Percentiles rank a stretch among this genome's conserved stretches.
These are phyloP conservation scores for Parachlorella kessleri DNA, from an alignment of 139 green algal genomes.

Conservation along the genomic window DNA sequence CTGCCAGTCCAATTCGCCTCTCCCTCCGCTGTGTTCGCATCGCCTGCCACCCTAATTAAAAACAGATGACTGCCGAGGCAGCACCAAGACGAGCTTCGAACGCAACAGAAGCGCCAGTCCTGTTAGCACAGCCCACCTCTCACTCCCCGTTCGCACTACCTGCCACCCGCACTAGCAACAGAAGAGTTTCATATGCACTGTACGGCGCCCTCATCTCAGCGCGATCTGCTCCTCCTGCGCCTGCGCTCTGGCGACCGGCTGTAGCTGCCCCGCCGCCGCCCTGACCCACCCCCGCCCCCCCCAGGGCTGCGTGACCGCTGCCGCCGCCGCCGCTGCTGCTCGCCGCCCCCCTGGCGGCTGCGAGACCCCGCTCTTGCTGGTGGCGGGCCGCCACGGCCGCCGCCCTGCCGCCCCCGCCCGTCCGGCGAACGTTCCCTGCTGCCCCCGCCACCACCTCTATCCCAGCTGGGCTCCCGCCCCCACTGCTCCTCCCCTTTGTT, in stretches of 20 bases:
- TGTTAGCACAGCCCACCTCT: too few species aligned
- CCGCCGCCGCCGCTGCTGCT: neutral
- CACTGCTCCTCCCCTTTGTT: neutral
- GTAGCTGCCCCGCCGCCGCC: too few species aligned
- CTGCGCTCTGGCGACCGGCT: neutral
- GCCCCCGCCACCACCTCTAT: neutral
- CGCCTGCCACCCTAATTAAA: too few species aligned
- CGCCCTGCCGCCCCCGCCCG: neutral
- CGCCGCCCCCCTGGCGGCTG: neutral
- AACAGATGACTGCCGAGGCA: too few species aligned
- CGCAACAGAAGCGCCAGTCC: too few species aligned
- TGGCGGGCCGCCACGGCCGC: neutral
- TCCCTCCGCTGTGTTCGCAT: too few species aligned
- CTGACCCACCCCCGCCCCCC: neutral
- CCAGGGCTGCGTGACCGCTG: neutral
- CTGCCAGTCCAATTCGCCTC: too few species aligned
- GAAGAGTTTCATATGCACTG: too few species aligned
- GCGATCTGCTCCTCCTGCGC: conserved; percentile 9
- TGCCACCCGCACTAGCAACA: too few species aligned
- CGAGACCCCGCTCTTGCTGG: neutral
- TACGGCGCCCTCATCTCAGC: too few species aligned
- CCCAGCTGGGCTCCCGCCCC: neutral
- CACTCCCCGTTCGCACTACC: too few species aligned
- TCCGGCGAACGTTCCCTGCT: neutral
- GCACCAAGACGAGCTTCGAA: too few species aligned